phyloP scores from a whole-genome alignment of 352 stramenopile species.

The Achlya hypogyna region DNA sequence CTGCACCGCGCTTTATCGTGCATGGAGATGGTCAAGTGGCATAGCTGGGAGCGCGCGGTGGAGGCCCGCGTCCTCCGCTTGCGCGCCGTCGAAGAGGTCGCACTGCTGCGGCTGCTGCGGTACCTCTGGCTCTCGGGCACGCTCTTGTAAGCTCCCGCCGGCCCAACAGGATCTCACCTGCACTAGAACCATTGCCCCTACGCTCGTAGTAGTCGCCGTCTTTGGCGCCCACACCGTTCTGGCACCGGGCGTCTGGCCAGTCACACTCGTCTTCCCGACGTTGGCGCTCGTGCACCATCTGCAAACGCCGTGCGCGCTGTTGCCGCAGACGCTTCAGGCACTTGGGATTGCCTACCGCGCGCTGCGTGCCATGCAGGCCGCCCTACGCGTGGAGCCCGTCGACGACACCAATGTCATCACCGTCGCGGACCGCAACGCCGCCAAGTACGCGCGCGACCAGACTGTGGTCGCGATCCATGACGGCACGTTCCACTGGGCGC shows the following conservation, averaged over 20 bases:
- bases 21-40: conserved; percentile 17
- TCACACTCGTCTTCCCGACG: not conserved
- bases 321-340: not conserved
- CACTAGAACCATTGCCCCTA: not conserved
- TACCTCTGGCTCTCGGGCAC: not conserved
- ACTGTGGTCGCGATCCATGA: conserved; percentile 6
- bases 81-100: not conserved
- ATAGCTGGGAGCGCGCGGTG: not conserved
- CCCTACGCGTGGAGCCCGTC: not conserved
- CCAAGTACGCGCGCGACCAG: not conserved
- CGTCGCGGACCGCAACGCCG: not conserved
- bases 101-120: not conserved
- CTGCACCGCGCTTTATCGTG: not conserved
- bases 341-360: not conserved
- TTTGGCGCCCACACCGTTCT: not conserved
- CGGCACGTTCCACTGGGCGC: not conserved
- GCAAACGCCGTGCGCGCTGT: not conserved
- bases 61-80: not conserved
- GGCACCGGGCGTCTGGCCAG: not conserved
- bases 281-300: not conserved
- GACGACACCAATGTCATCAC: conserved; percentile 1
- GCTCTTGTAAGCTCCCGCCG: not conserved
- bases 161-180: too few species aligned
- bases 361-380: not conserved
- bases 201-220: not conserved